Evolutionary conservation across 495 filamentous ascomycete genomes (phyloP).

Genomic region (Chaetomium tenue): DNA sequence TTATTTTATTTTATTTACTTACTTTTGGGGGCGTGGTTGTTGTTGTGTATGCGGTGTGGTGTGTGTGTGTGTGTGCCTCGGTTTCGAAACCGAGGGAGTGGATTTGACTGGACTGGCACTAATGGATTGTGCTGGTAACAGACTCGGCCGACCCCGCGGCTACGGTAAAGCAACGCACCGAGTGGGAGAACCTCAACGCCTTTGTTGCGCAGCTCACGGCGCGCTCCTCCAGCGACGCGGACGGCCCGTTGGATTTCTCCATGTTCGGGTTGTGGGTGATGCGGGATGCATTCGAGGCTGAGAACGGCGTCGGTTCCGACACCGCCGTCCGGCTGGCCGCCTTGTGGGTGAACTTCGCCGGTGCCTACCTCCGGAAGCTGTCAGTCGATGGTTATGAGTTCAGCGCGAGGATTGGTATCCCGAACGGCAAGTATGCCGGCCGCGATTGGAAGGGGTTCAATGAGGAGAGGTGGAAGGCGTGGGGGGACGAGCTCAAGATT

Average conservation of each 20-base stretch:
- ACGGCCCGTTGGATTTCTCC: conserved; percentile 23
- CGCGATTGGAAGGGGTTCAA: conserved; percentile 26
- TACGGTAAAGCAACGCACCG: conserved; percentile 1
- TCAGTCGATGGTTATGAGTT: not conserved
- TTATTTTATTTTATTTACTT: not conserved
- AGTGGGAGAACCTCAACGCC: conserved; percentile 18
- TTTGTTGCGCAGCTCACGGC: conserved; percentile 30
- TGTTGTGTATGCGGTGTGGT: not conserved
- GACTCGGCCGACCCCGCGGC: not conserved
- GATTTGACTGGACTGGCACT: not conserved
- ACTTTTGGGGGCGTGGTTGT: too few relatives aligned
- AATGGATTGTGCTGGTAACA: not conserved
- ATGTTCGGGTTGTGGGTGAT: conserved; percentile 24
- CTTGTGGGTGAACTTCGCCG: conserved; percentile 27
- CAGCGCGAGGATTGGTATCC: not conserved
- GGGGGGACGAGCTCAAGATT: conserved; percentile 29
- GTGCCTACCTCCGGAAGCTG: conserved; percentile 20
- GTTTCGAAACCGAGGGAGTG: not conserved
- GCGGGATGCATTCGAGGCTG: conserved; percentile 27
- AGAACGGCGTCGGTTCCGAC: not conserved
- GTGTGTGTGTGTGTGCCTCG: too few relatives aligned
- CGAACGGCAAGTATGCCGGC: conserved; percentile 3
- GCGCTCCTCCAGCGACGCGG: conserved; percentile 2
- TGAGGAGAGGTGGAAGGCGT: conserved; percentile 33
- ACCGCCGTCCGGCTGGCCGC: conserved; percentile 21